Evolutionary conservation across 768 basidiomycete genomes (phyloP).

Genomic region (Lyophyllum atratum): DNA sequence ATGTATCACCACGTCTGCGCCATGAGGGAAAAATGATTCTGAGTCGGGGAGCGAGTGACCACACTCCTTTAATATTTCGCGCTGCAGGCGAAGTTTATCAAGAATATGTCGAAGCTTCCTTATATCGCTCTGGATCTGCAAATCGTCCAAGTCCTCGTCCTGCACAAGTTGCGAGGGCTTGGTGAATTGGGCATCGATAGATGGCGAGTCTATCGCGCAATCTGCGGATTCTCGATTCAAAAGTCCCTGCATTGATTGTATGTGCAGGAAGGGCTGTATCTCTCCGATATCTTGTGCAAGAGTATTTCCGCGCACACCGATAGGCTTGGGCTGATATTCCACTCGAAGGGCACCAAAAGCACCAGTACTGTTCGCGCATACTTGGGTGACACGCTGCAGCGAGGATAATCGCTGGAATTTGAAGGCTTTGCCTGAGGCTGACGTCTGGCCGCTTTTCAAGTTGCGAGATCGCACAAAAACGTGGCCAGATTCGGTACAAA

Average conservation of each 20-base stretch:
- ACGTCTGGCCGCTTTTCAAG: constrained; percentile 28
- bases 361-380: constrained; percentile 85
- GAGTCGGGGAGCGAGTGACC: constrained; percentile 7
- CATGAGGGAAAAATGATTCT: constrained; percentile 36
- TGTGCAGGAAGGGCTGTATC: constrained; percentile 62
- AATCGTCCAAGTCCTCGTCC: constrained; percentile 39
- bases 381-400: constrained; percentile 82
- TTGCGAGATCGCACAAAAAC: constrained; percentile 82
- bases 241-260: constrained; percentile 13
- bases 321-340: constrained; percentile 61
- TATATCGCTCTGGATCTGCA: constrained; percentile 38
- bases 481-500: constrained; percentile 94
- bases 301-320: constrained; percentile 54
- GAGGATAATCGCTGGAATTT: constrained; percentile 82
- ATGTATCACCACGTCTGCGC: constrained; percentile 65
- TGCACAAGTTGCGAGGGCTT: background rate
- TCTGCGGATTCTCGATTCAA: background rate
- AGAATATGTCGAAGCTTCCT: constrained; percentile 32
- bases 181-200: background rate
- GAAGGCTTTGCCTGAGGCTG: constrained; percentile 46
- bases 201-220: background rate
- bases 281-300: constrained; percentile 67
- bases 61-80: constrained; percentile 20
- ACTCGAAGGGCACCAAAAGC: constrained; percentile 84
- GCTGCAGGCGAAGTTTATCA: constrained; percentile 30